Base-by-base conservation (phyloP, 805 yeast genomes). In the Wickerhamia fluorescens region DNA sequence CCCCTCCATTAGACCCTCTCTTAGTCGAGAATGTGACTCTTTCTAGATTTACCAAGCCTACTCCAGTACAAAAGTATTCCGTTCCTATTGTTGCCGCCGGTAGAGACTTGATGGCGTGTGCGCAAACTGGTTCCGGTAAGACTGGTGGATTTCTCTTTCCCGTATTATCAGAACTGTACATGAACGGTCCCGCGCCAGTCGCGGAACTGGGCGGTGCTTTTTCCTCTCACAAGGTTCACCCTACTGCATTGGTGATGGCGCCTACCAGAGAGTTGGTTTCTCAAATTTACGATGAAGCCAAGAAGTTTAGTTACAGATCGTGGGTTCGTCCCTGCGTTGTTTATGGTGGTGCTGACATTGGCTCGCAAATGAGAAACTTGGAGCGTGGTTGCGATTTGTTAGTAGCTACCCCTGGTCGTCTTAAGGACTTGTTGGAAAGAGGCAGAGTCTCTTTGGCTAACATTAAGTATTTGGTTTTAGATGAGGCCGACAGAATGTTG, bases 71-170 rank as follows among this genome's bases (percentile, higher is more conserved):
- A 60, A 86, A 86, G 64, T 85, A 85, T 71, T 86, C 95, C 25
- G 81, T 86, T 41, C 95, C 95, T 44, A 85, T 86, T 42, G 89
- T 86, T 42, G 85, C 89, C 36, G 76, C 68, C 36, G 86, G 88
- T 49, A 76, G 95, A 64, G 95, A 85, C 63, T 73, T 85, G 64
- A 86, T 85, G 95, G 95, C 95, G 20, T 86, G 95, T 75, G 95
- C 95, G 36, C 95, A 86, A 70, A 85, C 95, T 45, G 95, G 95
- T 80, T 88, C 97, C 35, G 99, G 99, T 75, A 92, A 92, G 70
- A 92, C 99, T 55, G 98, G 97, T 73, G 99, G 98, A 44, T 92
- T 92, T 74, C 70, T 92, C 56, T 92, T 92, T 83, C 98, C 99
- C 41, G 95, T 92, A 32, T 72, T 92, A 47, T 82, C 95, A 27